Conservation (phyloP, 768 basidiomycete genomes). For the Suillus clintonianus region DNA sequence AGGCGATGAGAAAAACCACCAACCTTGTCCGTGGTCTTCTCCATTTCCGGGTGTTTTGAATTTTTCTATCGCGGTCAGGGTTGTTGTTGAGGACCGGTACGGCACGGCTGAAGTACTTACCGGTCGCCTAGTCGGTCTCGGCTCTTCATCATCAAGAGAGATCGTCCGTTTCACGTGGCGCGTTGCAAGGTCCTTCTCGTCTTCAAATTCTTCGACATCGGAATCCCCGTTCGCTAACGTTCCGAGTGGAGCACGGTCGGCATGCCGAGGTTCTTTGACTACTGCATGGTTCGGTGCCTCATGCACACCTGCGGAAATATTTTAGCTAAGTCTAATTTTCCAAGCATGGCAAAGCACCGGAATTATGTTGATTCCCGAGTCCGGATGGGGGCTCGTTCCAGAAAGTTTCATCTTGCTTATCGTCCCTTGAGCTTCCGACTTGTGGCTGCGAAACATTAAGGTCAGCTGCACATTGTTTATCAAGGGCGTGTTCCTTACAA, state of each 20-base stretch:
- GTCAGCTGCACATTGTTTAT: background rate
- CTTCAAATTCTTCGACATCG: slow-evolving; percentile 25
- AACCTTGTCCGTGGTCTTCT: slow-evolving; percentile 25
- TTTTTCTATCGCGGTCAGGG: slow-evolving; percentile 19
- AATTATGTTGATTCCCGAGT: background rate
- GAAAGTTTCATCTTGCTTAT: slow-evolving; percentile 1
- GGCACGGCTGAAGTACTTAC: slow-evolving; percentile 13
- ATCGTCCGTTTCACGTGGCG: slow-evolving; percentile 21
- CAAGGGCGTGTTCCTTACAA: slow-evolving; percentile 15
- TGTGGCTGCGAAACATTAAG: slow-evolving; percentile 3
- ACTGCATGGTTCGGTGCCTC: background rate
- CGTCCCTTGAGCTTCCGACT: slow-evolving; percentile 2
- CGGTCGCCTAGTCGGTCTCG: slow-evolving; percentile 29
- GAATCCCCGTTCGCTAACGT: slow-evolving; percentile 27
- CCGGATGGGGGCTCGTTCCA: slow-evolving; percentile 7
- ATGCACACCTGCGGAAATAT: background rate
- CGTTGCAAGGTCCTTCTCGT: slow-evolving; percentile 24
- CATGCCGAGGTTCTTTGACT: background rate
- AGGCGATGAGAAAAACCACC: background rate
- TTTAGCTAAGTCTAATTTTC: background rate
- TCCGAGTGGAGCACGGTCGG: slow-evolving; percentile 22
- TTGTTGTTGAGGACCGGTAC: background rate
- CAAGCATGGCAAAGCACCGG: background rate
- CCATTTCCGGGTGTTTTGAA: slow-evolving; percentile 16
- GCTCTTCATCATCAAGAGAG: slow-evolving; percentile 15